phyloP scores from a whole-genome alignment of 371 early-diverging fungal genomes.

The Mortierella sp. region DNA sequence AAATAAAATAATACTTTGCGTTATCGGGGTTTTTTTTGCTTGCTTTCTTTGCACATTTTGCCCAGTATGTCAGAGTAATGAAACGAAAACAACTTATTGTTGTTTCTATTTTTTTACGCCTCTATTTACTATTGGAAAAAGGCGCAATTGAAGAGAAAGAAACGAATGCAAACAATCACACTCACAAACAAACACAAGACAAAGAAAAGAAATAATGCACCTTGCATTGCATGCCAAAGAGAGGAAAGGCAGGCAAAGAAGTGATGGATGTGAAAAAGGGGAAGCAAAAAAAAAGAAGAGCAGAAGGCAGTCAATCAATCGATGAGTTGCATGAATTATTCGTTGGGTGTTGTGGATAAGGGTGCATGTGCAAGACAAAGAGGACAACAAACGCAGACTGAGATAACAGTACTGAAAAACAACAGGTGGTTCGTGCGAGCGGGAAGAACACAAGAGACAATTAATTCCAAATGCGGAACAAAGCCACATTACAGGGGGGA shows the following conservation, averaged over 20 bases:
- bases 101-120: neutral
- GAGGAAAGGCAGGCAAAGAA: neutral
- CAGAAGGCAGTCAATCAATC: neutral
- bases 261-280: too few relatives aligned
- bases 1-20: too few relatives aligned
- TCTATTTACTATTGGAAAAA: neutral
- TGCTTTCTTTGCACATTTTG: too few relatives aligned
- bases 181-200: neutral
- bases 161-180: too few relatives aligned
- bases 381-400: neutral
- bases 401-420: neutral
- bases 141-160: neutral
- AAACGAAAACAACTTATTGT: neutral
- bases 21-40: too few relatives aligned
- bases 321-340: neutral
- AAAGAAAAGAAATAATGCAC: neutral
- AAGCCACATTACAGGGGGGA: too few relatives aligned
- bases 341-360: neutral
- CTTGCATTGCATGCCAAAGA: neutral
- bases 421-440: conserved; percentile 8
- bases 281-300: neutral
- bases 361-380: neutral
- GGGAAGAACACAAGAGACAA: neutral
- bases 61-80: too few relatives aligned
- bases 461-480: neutral